Evolutionary conservation across 345 rosid genomes (phyloP).

Genomic region (Jatropha curcas): DNA sequence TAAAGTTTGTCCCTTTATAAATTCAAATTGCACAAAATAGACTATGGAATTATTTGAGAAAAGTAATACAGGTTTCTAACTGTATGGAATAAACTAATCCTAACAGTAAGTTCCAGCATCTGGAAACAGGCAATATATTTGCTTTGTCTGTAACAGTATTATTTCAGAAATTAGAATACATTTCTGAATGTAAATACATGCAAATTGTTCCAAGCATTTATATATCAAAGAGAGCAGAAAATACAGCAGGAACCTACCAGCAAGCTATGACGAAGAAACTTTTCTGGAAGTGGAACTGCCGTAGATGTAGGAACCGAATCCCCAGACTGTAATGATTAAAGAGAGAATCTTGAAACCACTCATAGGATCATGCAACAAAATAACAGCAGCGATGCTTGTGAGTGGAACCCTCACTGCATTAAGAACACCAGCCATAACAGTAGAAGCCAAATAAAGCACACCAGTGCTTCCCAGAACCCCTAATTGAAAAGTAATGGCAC

Average conservation of each 20-base stretch:
- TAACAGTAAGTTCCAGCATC: background rate
- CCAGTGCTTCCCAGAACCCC: slow-evolving; percentile 76
- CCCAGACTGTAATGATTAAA: slow-evolving; percentile 78
- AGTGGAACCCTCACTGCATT: slow-evolving; percentile 84
- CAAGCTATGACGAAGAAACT: slow-evolving; percentile 15
- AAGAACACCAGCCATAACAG: slow-evolving; percentile 78
- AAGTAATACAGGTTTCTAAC: too few species aligned
- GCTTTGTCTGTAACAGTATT: too few species aligned
- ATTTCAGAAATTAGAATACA: too few species aligned
- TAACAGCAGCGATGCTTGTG: slow-evolving; percentile 74
- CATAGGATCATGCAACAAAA: slow-evolving; percentile 79
- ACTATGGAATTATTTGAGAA: background rate
- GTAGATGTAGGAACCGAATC: slow-evolving; percentile 71
- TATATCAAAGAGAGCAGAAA: background rate
- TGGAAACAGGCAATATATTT: background rate
- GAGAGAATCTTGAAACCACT: slow-evolving; percentile 86
- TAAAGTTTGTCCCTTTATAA: background rate
- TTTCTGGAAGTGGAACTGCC: slow-evolving; percentile 43
- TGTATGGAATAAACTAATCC: background rate
- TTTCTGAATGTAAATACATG: too few species aligned
- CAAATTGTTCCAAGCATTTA: background rate
- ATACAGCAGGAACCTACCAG: background rate
- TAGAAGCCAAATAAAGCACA: slow-evolving; percentile 70
- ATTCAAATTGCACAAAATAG: background rate
- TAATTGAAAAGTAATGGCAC: slow-evolving; percentile 66